A percentile compares a stretch with the other conserved stretches of the same genome.
Conservation (phyloP, 2,329 filamentous ascomycete genomes). For the Cytospora chrysosperma region DNA sequence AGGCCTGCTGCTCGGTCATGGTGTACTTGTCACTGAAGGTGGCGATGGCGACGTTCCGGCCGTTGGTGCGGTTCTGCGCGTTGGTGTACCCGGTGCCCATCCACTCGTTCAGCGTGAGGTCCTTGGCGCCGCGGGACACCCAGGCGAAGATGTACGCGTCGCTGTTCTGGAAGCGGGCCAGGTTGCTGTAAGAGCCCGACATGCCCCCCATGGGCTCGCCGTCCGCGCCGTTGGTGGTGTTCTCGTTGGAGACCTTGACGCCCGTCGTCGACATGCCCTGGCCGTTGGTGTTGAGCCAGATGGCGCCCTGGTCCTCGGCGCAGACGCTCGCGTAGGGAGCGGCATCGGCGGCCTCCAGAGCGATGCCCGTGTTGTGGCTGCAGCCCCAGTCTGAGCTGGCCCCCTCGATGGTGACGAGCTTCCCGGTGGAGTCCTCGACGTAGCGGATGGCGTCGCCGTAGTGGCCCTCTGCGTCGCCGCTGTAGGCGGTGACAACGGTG, state of each 20-base stretch:
- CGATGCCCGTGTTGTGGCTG: constrained; percentile 65
- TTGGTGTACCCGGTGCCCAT: constrained; percentile 57
- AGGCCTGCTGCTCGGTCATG: constrained; percentile 52
- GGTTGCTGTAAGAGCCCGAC: constrained; percentile 59
- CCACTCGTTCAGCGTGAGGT: constrained; percentile 56
- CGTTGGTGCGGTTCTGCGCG: constrained; percentile 51
- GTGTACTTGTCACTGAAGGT: constrained; percentile 58
- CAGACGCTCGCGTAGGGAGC: constrained; percentile 59
- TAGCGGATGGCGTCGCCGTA: constrained; percentile 53
- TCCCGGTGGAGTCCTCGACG: constrained; percentile 46
- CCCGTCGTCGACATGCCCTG: constrained; percentile 53
- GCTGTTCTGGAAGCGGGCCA: constrained; percentile 52
- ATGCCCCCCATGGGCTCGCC: constrained; percentile 63
- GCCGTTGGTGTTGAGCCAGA: constrained; percentile 62
- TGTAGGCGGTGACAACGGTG: constrained; percentile 60
- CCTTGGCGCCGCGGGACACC: constrained; percentile 58
- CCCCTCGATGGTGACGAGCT: constrained; percentile 49
- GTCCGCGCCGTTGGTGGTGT: constrained; percentile 57
- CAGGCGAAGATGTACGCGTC: constrained; percentile 60
- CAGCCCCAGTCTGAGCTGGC: constrained; percentile 60
- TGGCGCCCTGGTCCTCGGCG: constrained; percentile 61
- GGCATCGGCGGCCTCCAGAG: constrained; percentile 58
- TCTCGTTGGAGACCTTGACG: constrained; percentile 62
- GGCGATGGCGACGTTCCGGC: constrained; percentile 60
- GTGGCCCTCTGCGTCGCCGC: constrained; percentile 53